Base-by-base conservation (phyloP, 2,329 filamentous ascomycete species). In the Aphanoascus verrucosus region DNA sequence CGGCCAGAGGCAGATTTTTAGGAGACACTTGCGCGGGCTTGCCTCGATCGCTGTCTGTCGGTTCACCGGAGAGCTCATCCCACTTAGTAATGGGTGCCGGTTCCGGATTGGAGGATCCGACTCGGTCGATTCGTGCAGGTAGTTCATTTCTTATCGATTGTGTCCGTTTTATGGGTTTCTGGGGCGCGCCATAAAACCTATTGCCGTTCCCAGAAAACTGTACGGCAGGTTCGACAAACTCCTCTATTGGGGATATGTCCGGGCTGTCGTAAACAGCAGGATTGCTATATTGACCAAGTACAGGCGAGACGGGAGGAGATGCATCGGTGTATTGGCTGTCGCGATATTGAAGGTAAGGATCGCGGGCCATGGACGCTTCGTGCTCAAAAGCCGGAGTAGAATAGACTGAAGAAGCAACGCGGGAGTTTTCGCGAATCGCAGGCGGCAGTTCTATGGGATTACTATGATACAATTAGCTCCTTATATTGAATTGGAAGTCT, bases 1-100 rank as follows among this genome's bases (percentile, higher is more conserved):
- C 58, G 31, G 64, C 58, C n/a, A 65, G 64, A 32, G 55, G 60
- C 6, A 60, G 53, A 41, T 56, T 59, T 32, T 76, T 75, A 15
- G 82, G 78, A 56, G 76, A 78, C 23, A 79, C 75, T 56, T 80
- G 79, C 38, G 76, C 76, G 23, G 77, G 70, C 55, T 75, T 78
- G 12, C 81, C 81, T 46, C 71, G 74, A 17, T 74, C 67, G 52
- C 71, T 77, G n/a, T 72, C 76, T 4, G 79, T 83, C 38, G 81
- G 79, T 62, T 86, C 83, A 7, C 81, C 83, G 2, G 83, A 83
- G 63, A 78, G 80, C 46, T 78, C 77, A 67, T 87, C 82, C 82
- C 82, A 85, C 60, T 59, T 59, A n/a, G 66, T 65, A 40, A 54
- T 42, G 52, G 57, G 38, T 44, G 31, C 7, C 14, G 32, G 42